A percentile compares a stretch with the other conserved stretches of the same genome.
Evolutionary conservation across 129 eudicot genomes (phyloP).

Genomic region (Ambrosia trifida): DNA sequence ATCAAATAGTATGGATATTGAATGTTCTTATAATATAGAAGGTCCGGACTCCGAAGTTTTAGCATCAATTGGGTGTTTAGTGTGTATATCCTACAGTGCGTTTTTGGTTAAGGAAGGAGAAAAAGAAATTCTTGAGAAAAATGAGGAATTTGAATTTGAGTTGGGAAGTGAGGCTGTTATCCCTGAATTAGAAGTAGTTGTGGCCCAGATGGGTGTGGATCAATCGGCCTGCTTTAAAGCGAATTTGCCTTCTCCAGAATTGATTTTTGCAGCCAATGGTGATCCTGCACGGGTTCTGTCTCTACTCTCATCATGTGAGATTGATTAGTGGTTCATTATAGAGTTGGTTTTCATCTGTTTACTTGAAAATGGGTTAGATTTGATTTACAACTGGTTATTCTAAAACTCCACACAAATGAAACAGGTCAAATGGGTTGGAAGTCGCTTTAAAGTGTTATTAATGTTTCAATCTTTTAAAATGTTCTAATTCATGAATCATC

Average conservation of each 20-base stretch:
- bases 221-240: slow-evolving; percentile 56
- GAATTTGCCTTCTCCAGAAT: slow-evolving; percentile 63
- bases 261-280: slow-evolving; percentile 62
- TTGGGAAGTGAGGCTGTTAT: slow-evolving; percentile 68
- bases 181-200: slow-evolving; percentile 68
- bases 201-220: slow-evolving; percentile 69
- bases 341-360: not conserved
- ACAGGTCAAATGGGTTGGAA: not conserved
- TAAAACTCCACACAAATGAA: not conserved
- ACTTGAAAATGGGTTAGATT: slow-evolving; percentile 3
- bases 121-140: slow-evolving; percentile 59
- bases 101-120: slow-evolving; percentile 44
- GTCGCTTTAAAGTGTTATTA: not conserved
- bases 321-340: slow-evolving; percentile 3
- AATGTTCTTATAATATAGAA: slow-evolving; percentile 26
- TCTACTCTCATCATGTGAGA: slow-evolving; percentile 58
- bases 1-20: slow-evolving; percentile 9
- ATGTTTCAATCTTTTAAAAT: not conserved
- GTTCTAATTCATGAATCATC: not conserved
- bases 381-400: not conserved
- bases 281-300: slow-evolving; percentile 48
- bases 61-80: slow-evolving; percentile 68
- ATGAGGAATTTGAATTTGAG: slow-evolving; percentile 90
- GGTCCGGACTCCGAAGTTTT: slow-evolving; percentile 56
- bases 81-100: slow-evolving; percentile 56